Evolutionary conservation across 2,329 filamentous ascomycete species (phyloP).

Genomic region (Didymella lethalis): DNA sequence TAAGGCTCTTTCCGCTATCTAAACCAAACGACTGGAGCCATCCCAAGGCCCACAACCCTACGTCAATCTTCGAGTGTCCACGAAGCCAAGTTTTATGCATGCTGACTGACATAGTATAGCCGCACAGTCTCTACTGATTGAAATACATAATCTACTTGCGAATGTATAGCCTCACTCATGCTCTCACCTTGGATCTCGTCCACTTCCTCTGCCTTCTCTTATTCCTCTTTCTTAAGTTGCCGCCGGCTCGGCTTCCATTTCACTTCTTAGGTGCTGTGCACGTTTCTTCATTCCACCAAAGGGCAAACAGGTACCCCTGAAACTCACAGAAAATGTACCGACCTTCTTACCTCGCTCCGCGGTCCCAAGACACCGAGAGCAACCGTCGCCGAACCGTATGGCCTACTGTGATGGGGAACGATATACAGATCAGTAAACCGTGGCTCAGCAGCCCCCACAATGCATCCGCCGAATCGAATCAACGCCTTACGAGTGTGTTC

Average conservation of each 20-base stretch:
- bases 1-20: conserved; percentile 11
- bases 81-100: conserved; percentile 14
- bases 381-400: conserved; percentile 12
- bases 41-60: conserved; percentile 2
- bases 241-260: conserved; percentile 15
- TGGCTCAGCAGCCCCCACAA: conserved; percentile 9
- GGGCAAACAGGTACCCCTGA: neutral
- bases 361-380: conserved; percentile 5
- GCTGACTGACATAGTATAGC: neutral
- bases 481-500: conserved; percentile 26
- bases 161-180: conserved; percentile 1
- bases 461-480: conserved; percentile 13
- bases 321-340: conserved; percentile 7
- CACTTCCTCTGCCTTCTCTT: neutral
- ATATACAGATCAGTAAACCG: conserved; percentile 15
- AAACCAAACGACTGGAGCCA: conserved; percentile 6
- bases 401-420: conserved; percentile 9
- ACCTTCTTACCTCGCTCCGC: conserved; percentile 6
- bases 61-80: conserved; percentile 9
- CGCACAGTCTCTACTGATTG: conserved; percentile 7
- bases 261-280: conserved; percentile 11
- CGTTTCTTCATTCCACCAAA: neutral
- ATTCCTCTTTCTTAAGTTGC: conserved; percentile 2
- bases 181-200: conserved; percentile 5
- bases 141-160: conserved; percentile 3